Evolutionary conservation across 1,284 basidiomycete genomes (phyloP).

Genomic region (Malassezia psittaci): DNA sequence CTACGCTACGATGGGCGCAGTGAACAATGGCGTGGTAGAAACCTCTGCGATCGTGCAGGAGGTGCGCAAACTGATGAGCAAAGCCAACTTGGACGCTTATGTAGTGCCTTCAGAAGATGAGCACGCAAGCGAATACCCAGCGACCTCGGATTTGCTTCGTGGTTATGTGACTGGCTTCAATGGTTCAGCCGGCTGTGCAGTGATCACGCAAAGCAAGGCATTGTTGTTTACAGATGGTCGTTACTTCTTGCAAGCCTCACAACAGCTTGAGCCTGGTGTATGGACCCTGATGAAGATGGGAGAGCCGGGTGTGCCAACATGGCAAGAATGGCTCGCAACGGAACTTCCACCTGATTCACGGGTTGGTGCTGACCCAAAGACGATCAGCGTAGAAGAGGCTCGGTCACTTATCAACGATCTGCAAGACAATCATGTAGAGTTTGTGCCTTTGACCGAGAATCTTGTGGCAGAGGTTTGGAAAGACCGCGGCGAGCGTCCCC

Average conservation of each 20-base stretch:
- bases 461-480: conserved; percentile 74
- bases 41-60: conserved; percentile 30
- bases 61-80: conserved; percentile 31
- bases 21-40: conserved; percentile 35
- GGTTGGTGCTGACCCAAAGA: conserved; percentile 39
- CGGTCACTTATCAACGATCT: conserved; percentile 26
- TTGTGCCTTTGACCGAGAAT: conserved; percentile 56
- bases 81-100: conserved; percentile 35
- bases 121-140: conserved; percentile 77
- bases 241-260: conserved; percentile 82
- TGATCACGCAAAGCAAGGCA: conserved; percentile 56
- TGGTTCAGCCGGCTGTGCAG: conserved; percentile 73
- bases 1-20: conserved; percentile 32
- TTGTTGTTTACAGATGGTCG: conserved; percentile 83
- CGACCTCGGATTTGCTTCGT: conserved; percentile 60
- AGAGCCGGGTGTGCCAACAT: conserved; percentile 66
- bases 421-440: conserved; percentile 15
- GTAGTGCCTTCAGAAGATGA: conserved; percentile 48
- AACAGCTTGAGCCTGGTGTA: conserved; percentile 70
- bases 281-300: conserved; percentile 88
- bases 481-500: conserved; percentile 62
- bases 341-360: conserved; percentile 23
- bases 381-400: conserved; percentile 45
- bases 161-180: conserved; percentile 84
- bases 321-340: conserved; percentile 53